Base-by-base conservation (phyloP, 2,329 filamentous ascomycete genomes). In the Fusarium penzigii region DNA sequence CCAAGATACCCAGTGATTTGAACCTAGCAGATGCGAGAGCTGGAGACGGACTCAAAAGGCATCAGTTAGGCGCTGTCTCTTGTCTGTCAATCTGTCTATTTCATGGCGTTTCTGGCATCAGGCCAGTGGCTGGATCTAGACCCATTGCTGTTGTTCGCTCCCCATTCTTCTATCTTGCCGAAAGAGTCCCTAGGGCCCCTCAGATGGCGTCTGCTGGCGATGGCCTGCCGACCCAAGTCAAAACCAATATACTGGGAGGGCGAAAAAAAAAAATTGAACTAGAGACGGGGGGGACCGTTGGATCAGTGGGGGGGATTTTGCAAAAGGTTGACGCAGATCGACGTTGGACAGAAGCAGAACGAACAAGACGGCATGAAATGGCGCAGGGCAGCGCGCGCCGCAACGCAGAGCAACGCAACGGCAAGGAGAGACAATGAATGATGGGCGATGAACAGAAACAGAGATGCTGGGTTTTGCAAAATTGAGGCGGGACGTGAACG, bases 81-180 rank as follows among this genome's bases (percentile, higher is more conserved):
- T 45, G 41, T 51, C 39, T 38, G 36, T 32, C 46, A 44, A 46
- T 49, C 53, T 47, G 48, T 39, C 43, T 58, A 48, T 61, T 57
- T 61, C 57, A 63, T 60, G 51, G 49, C 55, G 59, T 48, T 48
- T 56, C 49, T 44, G 43, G 48, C 55, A 64, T 64, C 61, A 59
- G 55, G 53, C 55, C 61, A 64, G 61, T 64, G 61, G 59, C 61
- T 59, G 59, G 48, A 55, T 57, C 61, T 64, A 53, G 57, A 64
- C 52, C 43, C 51, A 25, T 25, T 42, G 42, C 46, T 39, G 45
- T 44, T 29, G 29, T 45, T 51, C 49, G 38, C 44, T 44, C 49
- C 46, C 39, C 39, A 32, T 29, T 46, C 36, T 29, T 48, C 44
- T 48, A 47, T 43, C 44, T n/a, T 47, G 36, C 49, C 45, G 12